Base-by-base conservation (phyloP, 164 flowering plant genomes). In the Macadamia tetraphylla region DNA sequence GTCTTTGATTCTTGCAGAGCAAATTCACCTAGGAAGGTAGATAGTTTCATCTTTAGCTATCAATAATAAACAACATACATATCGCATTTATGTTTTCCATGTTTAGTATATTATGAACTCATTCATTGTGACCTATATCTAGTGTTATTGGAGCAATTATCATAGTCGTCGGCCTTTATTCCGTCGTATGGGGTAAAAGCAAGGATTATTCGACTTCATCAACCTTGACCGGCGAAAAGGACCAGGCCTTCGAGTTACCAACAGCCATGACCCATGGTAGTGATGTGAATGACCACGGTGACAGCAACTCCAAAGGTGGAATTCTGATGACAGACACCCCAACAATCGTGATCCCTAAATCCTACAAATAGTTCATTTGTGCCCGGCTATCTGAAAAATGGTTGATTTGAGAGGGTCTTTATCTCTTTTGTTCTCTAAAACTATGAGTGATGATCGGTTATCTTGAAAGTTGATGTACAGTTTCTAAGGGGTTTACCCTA, bases 21-120 rank as follows among this genome's bases (percentile, higher is more conserved):
- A 77, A 63, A 49, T 91, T 66, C 84, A 87, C 74, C 80, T 91
- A 17, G 98, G 98, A 72, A 91, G 98, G 98, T 93, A 81, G 4
- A 29, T 6, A 30, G 29, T 43, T 6, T 32, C 51, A 46, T 46
- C 46, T 53, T 14, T 10, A 3, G 14, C 10, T 58, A 23, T 23
- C 23, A 23, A 23, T 23, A 23, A 23, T 23, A 23, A 23, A 23
- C 23, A 23, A 23, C 23, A 23, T 23, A 23, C 23, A 23, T 23
- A 23, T 23, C 23, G 23, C 23, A 23, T 23, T 23, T 23, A 23
- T 23, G 23, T 8, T 17, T 9, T 12, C 3, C 10, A 30, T 51
- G 29, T 23, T 23, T 23, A 23, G 23, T 23, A 23, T 23, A 23
- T 23, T 23, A 40, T 32, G 14, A 10, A 13, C 53, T 60, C 13